Evolutionary conservation across 2,329 filamentous ascomycete species (phyloP), one percentile per base, ranked within the genome.

Genomic region (Stromatinia cepivora): DNA sequence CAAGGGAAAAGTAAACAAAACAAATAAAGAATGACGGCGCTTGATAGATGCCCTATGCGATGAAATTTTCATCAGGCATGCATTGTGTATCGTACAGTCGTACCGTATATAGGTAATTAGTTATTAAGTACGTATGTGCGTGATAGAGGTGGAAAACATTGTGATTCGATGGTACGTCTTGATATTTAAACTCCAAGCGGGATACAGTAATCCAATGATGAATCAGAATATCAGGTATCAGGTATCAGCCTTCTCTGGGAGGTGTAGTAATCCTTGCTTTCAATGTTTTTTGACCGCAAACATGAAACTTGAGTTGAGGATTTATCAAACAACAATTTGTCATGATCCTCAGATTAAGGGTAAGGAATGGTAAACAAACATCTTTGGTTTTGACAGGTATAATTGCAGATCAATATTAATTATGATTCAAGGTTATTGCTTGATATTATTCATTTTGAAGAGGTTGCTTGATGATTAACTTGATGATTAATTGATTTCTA

Each of bases 171-270:
- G 17, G 22, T 22, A 22, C 53, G 53, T 36, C 9, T n/a, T 10
- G 17, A 11, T n/a, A 25, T 36, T 4, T 11, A 50, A 50, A 50
- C 3, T 48, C 4, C 28, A 25, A n/a, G 48, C 28, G 28, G 28
- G 42, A 48, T n/a, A n/a, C 11, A 34, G 45, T 34, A 10, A 42
- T 20, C 36, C 56, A 28, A 20, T 45, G 56, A 42, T 58, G 36
- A 36, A 62, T 62, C 13, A 56, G 31, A 4, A 20, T 46, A 46
- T 46, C 17, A 13, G 5, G 22, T 36, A 62, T 34, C 46, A n/a
- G n/a, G n/a, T n/a, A 64, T 64, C 61, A 64, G 48, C 46, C 61
- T 64, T 64, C 61, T 64, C 61, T 28, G 3, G 48, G 20, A 28
- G 61, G 46, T 64, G 61, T 52, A 46, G 61, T 64, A 28, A 64